Percentiles rank a stretch among this genome's conserved stretches.
Conservation (phyloP, 495 filamentous ascomycete species). For the Lophium mytilinum region DNA sequence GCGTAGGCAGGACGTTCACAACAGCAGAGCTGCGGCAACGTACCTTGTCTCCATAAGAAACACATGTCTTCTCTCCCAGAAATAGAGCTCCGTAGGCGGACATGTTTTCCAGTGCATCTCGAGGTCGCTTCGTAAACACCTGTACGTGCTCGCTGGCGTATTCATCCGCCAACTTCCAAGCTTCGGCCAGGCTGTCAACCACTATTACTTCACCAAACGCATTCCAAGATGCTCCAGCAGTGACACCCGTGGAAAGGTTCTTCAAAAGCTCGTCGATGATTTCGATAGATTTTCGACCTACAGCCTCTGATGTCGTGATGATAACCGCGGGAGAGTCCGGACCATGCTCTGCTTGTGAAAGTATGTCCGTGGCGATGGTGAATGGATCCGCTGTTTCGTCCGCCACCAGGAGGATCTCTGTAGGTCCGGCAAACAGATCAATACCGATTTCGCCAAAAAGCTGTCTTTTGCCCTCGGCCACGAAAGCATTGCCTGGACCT, state of each 20-base stretch:
- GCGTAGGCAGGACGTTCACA: neutral
- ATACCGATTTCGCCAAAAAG: constrained; percentile 49
- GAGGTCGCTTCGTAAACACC: constrained; percentile 42
- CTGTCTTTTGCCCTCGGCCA: constrained; percentile 48
- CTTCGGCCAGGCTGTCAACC: constrained; percentile 39
- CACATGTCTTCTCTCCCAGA: constrained; percentile 43
- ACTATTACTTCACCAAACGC: constrained; percentile 43
- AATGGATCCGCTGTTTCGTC: constrained; percentile 46
- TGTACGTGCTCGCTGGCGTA: constrained; percentile 49
- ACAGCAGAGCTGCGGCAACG: neutral
- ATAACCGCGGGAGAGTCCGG: constrained; percentile 44
- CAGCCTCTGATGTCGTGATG: constrained; percentile 40
- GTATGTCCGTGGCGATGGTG: constrained; percentile 43
- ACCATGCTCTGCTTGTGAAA: constrained; percentile 48
- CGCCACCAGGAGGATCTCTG: constrained; percentile 45
- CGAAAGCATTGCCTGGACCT: constrained; percentile 48
- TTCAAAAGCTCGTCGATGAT: constrained; percentile 36
- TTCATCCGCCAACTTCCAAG: constrained; percentile 43
- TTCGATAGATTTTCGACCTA: constrained; percentile 37
- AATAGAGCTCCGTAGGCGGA: constrained; percentile 45
- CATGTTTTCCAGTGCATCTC: constrained; percentile 46
- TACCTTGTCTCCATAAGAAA: constrained; percentile 41
- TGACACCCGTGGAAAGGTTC: constrained; percentile 37
- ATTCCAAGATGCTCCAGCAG: constrained; percentile 41
- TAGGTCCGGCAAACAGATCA: constrained; percentile 46